Evolutionary conservation across 768 basidiomycete species (phyloP), one percentile per base, ranked within the genome.

Genomic region (Cubamyces lactineus): DNA sequence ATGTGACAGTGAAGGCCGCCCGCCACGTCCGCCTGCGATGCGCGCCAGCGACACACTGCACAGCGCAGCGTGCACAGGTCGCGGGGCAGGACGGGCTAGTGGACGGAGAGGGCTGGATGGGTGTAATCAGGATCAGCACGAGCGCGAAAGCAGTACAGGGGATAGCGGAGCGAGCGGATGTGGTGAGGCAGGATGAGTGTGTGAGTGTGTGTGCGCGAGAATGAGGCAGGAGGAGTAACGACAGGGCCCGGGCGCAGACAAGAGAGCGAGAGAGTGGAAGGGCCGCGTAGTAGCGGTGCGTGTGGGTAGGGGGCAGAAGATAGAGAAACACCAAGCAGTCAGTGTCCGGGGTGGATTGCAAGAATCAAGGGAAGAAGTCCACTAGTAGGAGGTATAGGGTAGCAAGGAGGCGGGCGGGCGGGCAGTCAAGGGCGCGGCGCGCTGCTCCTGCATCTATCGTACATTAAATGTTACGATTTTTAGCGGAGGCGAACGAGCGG

Each of bases 111-210:
- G 34, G 34, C 34, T 34, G 34, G 34, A 24, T n/a, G 21, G 30
- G 38, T 50, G 45, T 48, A 12, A 52, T 64, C 53, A 53, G 26
- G 66, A 59, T 57, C 61, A 60, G 62, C 56, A 41, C 56, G 19
- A 40, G 58, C 61, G 62, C 61, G 66, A 63, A 59, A 61, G 66
- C 59, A 38, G 41, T 60, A 62, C 60, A 45, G 39, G 59, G 26
- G 56, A 64, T 57, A 63, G 62, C 57, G 57, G 48, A 55, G 57
- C 56, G 53, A 66, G 57, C 51, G 48, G 40, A 16, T 41, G 47
- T 21, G 17, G 24, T 28, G 23, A 51, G 19, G 45, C 23, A 21
- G 56, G 16, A 42, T 17, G 19, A 12, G 46, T 46, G 49, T 15
- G 26, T 17, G 49, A 43, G 59, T 3, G 46, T 49, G 39, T 43